Evolutionary conservation across 2,329 filamentous ascomycete species (phyloP).

Genomic region (Fusarium piperis): DNA sequence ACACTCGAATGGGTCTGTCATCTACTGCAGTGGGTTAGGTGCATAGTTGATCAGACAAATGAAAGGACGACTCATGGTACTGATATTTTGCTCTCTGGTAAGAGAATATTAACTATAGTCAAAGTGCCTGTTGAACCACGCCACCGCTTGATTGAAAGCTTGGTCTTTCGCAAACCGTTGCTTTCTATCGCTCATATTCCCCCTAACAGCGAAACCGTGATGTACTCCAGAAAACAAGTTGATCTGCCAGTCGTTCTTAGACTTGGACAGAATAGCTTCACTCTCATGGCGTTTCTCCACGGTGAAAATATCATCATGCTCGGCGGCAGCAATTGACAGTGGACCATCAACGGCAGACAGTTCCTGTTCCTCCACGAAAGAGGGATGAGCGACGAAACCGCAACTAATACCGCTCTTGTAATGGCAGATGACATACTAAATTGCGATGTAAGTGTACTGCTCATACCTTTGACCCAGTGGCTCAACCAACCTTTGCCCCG

Average conservation of each 20-base stretch:
- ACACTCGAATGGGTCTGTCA: too few relatives aligned
- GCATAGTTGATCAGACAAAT: too few relatives aligned
- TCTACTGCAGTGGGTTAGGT: too few relatives aligned
- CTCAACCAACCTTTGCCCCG: conserved; percentile 68
- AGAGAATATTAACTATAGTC: neutral
- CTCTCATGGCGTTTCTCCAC: neutral
- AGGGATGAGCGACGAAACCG: neutral
- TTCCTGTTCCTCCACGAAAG: neutral
- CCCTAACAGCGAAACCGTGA: neutral
- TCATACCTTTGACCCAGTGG: neutral
- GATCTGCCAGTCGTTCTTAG: neutral
- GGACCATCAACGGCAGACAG: neutral
- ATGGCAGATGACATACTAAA: neutral
- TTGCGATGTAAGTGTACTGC: neutral
- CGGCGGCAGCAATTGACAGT: neutral
- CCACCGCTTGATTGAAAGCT: neutral
- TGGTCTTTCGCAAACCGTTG: neutral
- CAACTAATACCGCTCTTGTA: neutral
- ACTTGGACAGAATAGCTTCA: neutral
- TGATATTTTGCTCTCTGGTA: neutral
- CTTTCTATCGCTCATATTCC: neutral
- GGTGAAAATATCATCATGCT: neutral
- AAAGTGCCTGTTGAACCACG: neutral
- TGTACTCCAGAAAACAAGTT: neutral
- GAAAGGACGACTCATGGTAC: too few relatives aligned